A percentile compares a stretch with the other conserved stretches of the same genome.
phyloP scores from a whole-genome alignment of 2,329 filamentous ascomycete species.

The Bipolaris zeicola region DNA sequence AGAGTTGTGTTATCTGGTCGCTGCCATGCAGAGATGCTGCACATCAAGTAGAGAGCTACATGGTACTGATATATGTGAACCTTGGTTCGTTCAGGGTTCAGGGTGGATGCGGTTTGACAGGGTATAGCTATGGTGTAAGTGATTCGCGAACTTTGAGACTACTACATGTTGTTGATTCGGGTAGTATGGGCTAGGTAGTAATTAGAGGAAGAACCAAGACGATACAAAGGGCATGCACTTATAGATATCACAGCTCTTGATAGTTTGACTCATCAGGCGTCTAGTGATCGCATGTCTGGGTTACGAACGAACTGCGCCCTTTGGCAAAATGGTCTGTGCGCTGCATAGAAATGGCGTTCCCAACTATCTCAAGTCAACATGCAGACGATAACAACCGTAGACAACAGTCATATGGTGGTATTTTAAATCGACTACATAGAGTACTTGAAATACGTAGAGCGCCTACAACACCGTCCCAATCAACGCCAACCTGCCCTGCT shows the following conservation, averaged over 20 bases:
- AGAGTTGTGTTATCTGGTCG: neutral
- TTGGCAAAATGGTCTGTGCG: neutral
- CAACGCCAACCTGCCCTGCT: conserved; percentile 22
- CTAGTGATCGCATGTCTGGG: neutral
- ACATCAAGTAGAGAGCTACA: neutral
- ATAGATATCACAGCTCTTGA: neutral
- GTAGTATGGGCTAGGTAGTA: neutral
- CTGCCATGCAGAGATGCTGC: neutral
- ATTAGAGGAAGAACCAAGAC: neutral
- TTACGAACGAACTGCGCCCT: neutral
- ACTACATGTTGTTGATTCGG: neutral
- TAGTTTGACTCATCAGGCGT: conserved; percentile 4
- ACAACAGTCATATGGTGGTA: neutral
- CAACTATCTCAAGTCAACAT: too few species aligned
- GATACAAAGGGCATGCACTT: neutral
- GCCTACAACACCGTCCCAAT: conserved; percentile 17
- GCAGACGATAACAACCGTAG: neutral
- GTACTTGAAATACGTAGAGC: conserved; percentile 12
- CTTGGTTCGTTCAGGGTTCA: neutral
- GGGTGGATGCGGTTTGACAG: neutral
- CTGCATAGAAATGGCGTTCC: neutral
- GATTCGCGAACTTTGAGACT: too few species aligned
- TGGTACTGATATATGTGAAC: too few species aligned
- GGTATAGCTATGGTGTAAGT: neutral
- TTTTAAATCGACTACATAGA: conserved; percentile 9